Base-by-base conservation (phyloP, 805 yeast species). In the Candida pini region DNA sequence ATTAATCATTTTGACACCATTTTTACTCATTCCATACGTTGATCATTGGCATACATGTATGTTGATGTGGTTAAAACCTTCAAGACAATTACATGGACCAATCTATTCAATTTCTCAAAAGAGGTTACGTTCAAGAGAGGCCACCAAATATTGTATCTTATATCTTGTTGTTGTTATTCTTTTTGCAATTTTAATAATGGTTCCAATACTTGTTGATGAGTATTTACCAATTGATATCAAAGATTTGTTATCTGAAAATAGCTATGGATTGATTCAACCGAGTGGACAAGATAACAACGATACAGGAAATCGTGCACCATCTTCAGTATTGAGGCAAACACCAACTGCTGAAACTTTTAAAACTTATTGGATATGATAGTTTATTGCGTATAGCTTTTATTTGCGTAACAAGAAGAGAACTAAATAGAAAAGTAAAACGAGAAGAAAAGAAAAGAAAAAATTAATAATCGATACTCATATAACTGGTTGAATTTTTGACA, bases 241-340 rank as follows among this genome's bases (percentile, higher is more conserved):
- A 16, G 34, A 24, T 14, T 33, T 38, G 28, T 30, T 53, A 12
- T 52, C 64, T 3, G 39, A 35, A 12, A 28, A 43, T 4, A 45
- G 41, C 10, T 42, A 32, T 32, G 73, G 73, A 3, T 45, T 77
- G 26, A 50, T 78, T 6, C 88, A 81, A 51, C 87, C 88, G 2
- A 68, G 61, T 25, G 49, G 58, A 26, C 84, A 78, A 48, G 63
- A 71, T 29, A 76, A 78, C 43, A 78, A 81, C 47, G 87, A 81
- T 49, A 80, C 87, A 0, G 87, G 86, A 0, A 62, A 49, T 0
- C 55, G 54, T 30, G 82, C 81, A 0, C 81, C 83, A 1, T 34
- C 56, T 1, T 56, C 61, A 9, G 62, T 76, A 12, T 43, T 62
- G 12, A 58, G 49, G n/a, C 23, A 39, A 2, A 54, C 43, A 22